Percentiles rank a stretch among this genome's conserved stretches.
phyloP scores from a whole-genome alignment of 345 rosid species.

The Pugionium dolabratum region DNA sequence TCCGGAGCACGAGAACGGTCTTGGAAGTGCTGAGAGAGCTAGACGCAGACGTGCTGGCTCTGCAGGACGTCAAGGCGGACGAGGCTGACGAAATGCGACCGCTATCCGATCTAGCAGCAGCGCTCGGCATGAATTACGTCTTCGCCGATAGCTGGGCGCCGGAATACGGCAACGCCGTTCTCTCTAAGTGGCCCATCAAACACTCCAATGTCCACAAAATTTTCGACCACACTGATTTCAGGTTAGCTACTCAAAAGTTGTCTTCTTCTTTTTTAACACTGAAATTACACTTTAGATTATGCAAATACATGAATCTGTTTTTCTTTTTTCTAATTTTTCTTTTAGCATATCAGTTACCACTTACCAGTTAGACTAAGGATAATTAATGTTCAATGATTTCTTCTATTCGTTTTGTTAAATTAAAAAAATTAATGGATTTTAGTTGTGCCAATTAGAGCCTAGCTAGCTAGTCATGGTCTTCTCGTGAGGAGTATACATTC shows the following conservation, averaged over 20 bases:
- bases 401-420: neutral
- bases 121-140: slow-evolving; percentile 81
- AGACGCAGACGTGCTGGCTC: slow-evolving; percentile 82
- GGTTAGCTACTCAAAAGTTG: slow-evolving; percentile 37
- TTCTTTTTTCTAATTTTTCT: neutral
- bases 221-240: slow-evolving; percentile 88
- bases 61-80: slow-evolving; percentile 96
- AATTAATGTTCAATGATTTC: neutral
- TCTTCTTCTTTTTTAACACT: neutral
- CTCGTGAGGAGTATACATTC: slow-evolving; percentile 17
- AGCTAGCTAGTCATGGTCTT: slow-evolving; percentile 25
- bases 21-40: slow-evolving; percentile 75
- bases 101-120: slow-evolving; percentile 86
- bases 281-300: no score
- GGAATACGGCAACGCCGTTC: slow-evolving; percentile 90
- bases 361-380: neutral
- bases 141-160: slow-evolving; percentile 99
- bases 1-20: slow-evolving; percentile 55
- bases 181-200: slow-evolving; percentile 89
- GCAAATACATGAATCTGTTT: no score
- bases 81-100: slow-evolving; percentile 90
- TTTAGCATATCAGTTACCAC: neutral
- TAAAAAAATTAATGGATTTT: neutral
- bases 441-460: slow-evolving; percentile 5
- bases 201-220: slow-evolving; percentile 67